phyloP scores from a whole-genome alignment of 371 early-diverging fungal genomes.

The Vairimorpha ceranae region DNA sequence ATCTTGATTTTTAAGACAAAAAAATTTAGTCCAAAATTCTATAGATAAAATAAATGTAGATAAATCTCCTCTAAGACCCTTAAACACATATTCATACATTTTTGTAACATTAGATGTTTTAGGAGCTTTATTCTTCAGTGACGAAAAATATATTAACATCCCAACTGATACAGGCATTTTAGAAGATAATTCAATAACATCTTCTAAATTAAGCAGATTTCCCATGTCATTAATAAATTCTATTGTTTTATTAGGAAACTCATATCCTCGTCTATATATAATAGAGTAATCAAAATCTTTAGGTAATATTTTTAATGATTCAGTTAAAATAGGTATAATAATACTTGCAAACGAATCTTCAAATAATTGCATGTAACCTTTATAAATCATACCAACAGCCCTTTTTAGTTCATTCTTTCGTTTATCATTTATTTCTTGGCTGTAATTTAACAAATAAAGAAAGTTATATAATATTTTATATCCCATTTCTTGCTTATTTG shows the following conservation, averaged over 20 bases:
- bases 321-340: constrained; percentile 49
- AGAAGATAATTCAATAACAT: constrained; percentile 27
- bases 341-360: constrained; percentile 16
- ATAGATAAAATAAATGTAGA: constrained; percentile 40
- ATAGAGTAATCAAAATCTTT: constrained; percentile 37
- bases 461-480: constrained; percentile 28
- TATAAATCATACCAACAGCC: constrained; percentile 30
- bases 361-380: constrained; percentile 37
- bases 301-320: constrained; percentile 46
- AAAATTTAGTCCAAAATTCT: constrained; percentile 49
- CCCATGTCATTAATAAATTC: constrained; percentile 49
- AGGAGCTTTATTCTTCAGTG: constrained; percentile 16
- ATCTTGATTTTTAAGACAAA: constrained; percentile 5
- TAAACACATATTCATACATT: constrained; percentile 51
- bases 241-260: constrained; percentile 29
- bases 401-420: constrained; percentile 61
- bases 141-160: constrained; percentile 30
- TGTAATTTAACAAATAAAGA: constrained; percentile 50
- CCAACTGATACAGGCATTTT: constrained; percentile 15
- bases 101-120: constrained; percentile 2
- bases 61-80: constrained; percentile 20
- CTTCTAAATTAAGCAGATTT: background rate
- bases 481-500: constrained; percentile 27
- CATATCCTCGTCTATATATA: constrained; percentile 28
- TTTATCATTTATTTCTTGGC: constrained; percentile 59